These are phyloP conservation scores for Cicer pinnatifidum DNA, from an alignment of 306 rosid genomes.

Conservation along the genomic window DNA sequence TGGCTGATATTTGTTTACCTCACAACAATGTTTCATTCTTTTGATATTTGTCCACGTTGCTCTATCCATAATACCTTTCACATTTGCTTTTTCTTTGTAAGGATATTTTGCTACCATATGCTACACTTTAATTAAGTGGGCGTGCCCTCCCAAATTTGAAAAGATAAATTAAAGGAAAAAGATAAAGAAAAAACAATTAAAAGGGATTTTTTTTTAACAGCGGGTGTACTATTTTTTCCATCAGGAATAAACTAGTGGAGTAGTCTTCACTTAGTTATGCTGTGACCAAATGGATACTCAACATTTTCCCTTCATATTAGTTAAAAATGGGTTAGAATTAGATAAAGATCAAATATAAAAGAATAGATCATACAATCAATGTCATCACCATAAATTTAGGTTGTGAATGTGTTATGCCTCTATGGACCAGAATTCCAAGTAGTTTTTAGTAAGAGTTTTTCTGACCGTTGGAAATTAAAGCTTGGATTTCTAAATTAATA, in stretches of 20 bases:
- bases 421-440: too few species aligned
- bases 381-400: too few species aligned
- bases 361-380: too few species aligned
- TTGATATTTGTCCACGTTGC: constrained; percentile 38
- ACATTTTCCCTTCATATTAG: background rate
- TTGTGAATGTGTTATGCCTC: too few species aligned
- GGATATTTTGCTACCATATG: constrained; percentile 38
- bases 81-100: constrained; percentile 32
- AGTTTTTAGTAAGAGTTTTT: too few species aligned
- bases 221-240: constrained; percentile 43
- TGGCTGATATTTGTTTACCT: constrained; percentile 46
- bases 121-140: constrained; percentile 16
- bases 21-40: constrained; percentile 33
- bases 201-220: constrained; percentile 24
- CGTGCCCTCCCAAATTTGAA: too few species aligned
- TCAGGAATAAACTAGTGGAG: background rate
- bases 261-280: constrained; percentile 19
- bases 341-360: background rate
- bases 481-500: too few species aligned
- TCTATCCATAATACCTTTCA: constrained; percentile 7
- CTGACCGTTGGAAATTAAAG: too few species aligned
- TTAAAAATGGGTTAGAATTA: background rate
- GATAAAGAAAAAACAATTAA: background rate
- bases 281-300: constrained; percentile 12
- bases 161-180: constrained; percentile 38